Evolutionary conservation across 169 alveolate species (phyloP).

Genomic region (Eimeria sp.): DNA sequence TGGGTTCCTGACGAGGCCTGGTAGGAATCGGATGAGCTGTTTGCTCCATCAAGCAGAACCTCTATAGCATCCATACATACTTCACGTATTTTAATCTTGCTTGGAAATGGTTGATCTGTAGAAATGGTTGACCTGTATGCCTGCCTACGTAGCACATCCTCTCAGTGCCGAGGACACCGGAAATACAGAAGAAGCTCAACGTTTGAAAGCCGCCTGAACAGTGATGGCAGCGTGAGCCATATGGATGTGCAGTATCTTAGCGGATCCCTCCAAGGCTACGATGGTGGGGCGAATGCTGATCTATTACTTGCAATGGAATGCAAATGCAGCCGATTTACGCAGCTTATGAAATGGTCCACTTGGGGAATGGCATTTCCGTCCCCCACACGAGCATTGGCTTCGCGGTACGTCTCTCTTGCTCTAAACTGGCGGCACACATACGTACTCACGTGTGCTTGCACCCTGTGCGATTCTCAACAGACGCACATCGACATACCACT

Average conservation of each 20-base stretch:
- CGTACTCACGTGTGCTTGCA: neutral
- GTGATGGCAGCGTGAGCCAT: slow-evolving; percentile 68
- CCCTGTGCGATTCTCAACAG: slow-evolving; percentile 22
- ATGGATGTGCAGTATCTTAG: slow-evolving; percentile 84
- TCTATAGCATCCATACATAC: neutral
- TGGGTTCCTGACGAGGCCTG: slow-evolving; percentile 86
- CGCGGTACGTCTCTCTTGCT: slow-evolving; percentile 39
- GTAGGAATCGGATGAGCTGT: neutral
- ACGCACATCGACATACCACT: slow-evolving; percentile 83
- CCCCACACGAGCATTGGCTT: slow-evolving; percentile 84
- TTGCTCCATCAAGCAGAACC: neutral
- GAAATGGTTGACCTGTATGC: neutral
- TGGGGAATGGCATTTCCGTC: slow-evolving; percentile 81
- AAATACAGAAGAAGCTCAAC: slow-evolving; percentile 77
- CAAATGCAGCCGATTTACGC: neutral
- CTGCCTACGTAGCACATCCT: slow-evolving; percentile 10
- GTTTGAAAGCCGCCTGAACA: slow-evolving; percentile 52
- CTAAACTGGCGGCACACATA: neutral
- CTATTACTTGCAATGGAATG: neutral
- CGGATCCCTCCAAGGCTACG: slow-evolving; percentile 83
- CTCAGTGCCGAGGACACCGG: slow-evolving; percentile 79
- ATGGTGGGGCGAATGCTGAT: slow-evolving; percentile 38
- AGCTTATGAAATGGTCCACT: slow-evolving; percentile 79
- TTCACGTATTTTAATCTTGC: neutral
- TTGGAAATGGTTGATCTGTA: neutral